Conservation (phyloP, 2,329 filamentous ascomycete genomes). For the Ophiocordyceps camponoti-saundersi region DNA sequence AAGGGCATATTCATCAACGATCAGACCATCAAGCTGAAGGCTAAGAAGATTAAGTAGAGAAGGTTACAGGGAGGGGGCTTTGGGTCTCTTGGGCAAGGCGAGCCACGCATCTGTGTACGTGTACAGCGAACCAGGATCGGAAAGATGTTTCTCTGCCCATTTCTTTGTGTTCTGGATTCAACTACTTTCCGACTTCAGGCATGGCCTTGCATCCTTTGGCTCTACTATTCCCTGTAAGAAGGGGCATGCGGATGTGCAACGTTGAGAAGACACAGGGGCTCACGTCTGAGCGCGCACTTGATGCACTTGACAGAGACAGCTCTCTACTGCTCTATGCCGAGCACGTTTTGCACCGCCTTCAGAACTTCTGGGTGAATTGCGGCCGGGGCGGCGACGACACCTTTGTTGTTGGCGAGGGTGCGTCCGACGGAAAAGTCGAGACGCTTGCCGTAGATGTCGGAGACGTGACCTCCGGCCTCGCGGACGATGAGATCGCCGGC, state of each 20-base stretch:
- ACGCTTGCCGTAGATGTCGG: slow-evolving; percentile 69
- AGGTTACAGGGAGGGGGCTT: not conserved
- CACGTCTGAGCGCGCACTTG: too few relatives aligned
- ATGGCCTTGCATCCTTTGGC: too few relatives aligned
- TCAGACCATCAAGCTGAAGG: slow-evolving; percentile 95
- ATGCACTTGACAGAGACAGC: not conserved
- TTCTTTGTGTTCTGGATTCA: too few relatives aligned
- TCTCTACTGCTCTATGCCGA: slow-evolving; percentile 22
- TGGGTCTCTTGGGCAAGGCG: not conserved
- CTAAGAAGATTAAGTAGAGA: slow-evolving; percentile 82
- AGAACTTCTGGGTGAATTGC: slow-evolving; percentile 63
- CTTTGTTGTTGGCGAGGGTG: slow-evolving; percentile 80
- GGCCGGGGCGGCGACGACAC: slow-evolving; percentile 74
- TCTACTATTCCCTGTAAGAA: too few relatives aligned
- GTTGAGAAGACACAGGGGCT: too few relatives aligned
- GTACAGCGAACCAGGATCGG: too few relatives aligned
- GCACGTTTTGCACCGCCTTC: slow-evolving; percentile 64
- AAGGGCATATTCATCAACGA: slow-evolving; percentile 98
- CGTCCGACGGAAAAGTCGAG: slow-evolving; percentile 78
- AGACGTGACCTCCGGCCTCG: slow-evolving; percentile 84
- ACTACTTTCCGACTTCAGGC: too few relatives aligned
- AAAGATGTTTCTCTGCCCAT: too few relatives aligned
- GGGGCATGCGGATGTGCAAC: too few relatives aligned
- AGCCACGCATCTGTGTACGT: not conserved
- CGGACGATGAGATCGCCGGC: slow-evolving; percentile 87